Evolutionary conservation across 345 rosid species (phyloP).

Genomic region (Kernera saxatilis): DNA sequence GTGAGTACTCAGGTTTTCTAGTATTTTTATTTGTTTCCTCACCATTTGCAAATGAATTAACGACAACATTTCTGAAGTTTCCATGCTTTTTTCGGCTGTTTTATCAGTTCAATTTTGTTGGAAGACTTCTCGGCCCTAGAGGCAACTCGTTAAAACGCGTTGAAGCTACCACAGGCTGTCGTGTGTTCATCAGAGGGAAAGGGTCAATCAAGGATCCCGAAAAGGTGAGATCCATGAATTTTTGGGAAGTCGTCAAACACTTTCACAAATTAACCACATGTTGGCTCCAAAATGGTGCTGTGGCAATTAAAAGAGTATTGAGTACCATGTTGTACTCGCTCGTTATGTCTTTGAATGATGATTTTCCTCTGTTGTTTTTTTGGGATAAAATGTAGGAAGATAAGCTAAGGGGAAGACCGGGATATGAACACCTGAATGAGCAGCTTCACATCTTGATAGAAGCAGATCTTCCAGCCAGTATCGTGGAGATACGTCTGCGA

Average conservation of each 20-base stretch:
- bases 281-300: neutral
- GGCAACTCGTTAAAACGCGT: conserved; percentile 99
- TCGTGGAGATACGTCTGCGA: conserved; percentile 58
- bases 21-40: neutral
- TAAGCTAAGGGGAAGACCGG: conserved; percentile 71
- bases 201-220: conserved; percentile 99
- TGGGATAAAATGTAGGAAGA: conserved; percentile 50
- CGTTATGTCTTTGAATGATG: neutral
- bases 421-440: conserved; percentile 68
- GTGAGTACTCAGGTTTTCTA: conserved; percentile 20
- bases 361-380: neutral
- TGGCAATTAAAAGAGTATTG: neutral
- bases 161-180: conserved; percentile 98
- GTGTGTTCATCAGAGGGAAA: conserved; percentile 95
- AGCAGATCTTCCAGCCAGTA: conserved; percentile 68
- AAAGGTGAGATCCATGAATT: conserved; percentile 46
- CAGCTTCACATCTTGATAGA: conserved; percentile 76
- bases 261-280: neutral
- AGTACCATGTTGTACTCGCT: neutral
- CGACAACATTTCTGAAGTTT: neutral
- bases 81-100: neutral
- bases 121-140: conserved; percentile 95
- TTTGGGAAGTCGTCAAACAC: neutral
- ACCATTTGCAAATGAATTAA: neutral
- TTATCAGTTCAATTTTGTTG: conserved; percentile 93